Base-by-base conservation (phyloP, 192 early-diverging fungal genomes). In the Phycomyces blakesleeanus region DNA sequence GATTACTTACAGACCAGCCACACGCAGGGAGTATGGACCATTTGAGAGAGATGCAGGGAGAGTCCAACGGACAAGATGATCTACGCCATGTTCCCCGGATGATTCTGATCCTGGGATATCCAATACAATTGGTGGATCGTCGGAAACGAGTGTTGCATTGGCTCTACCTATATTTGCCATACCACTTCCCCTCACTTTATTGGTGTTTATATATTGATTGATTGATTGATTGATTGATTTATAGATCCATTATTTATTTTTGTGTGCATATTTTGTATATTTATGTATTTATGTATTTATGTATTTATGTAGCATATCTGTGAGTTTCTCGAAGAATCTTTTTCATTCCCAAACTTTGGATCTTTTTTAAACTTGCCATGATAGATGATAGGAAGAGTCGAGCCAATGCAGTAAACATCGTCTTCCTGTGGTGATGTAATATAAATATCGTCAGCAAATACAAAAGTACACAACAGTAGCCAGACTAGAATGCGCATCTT, bases 1-100 rank as follows among this genome's bases (percentile, higher is more conserved):
- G 14, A 10, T 10, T 47, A 61, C 59, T 61, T 49, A 61, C 59
- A 49, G 49, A 47, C 59, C 59, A 51, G 42, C 59, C 34, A 61
- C 42, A 37, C 34, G 59, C 50, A 61, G 16, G 44, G 34, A 29
- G 34, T 61, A 61, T 3, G 25, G 8, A 2, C 47, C 59, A 61
- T 51, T 49, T 29, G 59, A 51, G 18, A 47, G 44, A 11, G 18
- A 47, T 47, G 44, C 44, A 47, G 44, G 44, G 44, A 47, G 44
- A n/a, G 44, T 47, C 44, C 44, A 47, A 47, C 11, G 12, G 12
- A 18, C 18, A 47, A n/a, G 44, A 11, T 47, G 18, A n/a, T 47
- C 18, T 47, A 47, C 44, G 3, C 44, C 44, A 12, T 47, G 44
- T 47, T 47, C 44, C 18, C 44, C 44, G 12, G 12, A 6, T 7